Base-by-base conservation (phyloP, 2,329 filamentous ascomycete species). In the Bipolaris oryzae region DNA sequence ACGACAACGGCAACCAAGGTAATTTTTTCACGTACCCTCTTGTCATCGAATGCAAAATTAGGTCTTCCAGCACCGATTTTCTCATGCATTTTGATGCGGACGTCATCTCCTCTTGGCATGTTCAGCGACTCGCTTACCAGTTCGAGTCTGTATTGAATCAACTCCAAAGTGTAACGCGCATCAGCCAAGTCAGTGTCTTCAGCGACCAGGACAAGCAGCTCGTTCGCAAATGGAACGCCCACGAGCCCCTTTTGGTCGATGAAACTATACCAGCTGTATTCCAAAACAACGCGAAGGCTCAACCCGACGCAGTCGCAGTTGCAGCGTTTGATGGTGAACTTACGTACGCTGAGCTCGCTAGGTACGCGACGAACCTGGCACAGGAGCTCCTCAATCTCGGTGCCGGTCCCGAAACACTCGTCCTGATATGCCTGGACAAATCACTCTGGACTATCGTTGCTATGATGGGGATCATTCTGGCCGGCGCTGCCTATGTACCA, bases 401-500 rank as follows among this genome's bases (percentile, higher is more conserved):
- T 25, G 70, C 72, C 44, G 72, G 70, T 9, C 71, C 72, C 1
- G 73, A 74, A 46, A 63, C 62, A 3, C 61, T 76, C n/a, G 64
- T 76, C 5, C 66, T 72, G 3, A 67, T 74, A 21, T 77, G 74
- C 47, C 50, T 76, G 6, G 71, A 76, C 42, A 77, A 76, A 57
- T 76, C 74, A 4, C 55, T 62, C 6, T 76, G 71, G 72, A 71
- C 74, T 6, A 64, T 76, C 13, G 74, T 77, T 11, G 69, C 71
- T 1, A 72, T 76, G n/a, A 67, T 76, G 60, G 73, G 63, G 3
- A 66, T 77, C 11, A 58, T 77, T n/a, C 62, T 76, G 6, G 66
- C 74, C 9, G 74, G 74, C 16, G 73, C 68, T 18, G 74, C 63
- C 5, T 73, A 69, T 28, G 72, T 74, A 15, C 70, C 72, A 3